Evolutionary conservation across 2,329 filamentous ascomycete species (phyloP), one percentile per base, ranked within the genome.

Genomic region (Zymoseptoria passerinii): DNA sequence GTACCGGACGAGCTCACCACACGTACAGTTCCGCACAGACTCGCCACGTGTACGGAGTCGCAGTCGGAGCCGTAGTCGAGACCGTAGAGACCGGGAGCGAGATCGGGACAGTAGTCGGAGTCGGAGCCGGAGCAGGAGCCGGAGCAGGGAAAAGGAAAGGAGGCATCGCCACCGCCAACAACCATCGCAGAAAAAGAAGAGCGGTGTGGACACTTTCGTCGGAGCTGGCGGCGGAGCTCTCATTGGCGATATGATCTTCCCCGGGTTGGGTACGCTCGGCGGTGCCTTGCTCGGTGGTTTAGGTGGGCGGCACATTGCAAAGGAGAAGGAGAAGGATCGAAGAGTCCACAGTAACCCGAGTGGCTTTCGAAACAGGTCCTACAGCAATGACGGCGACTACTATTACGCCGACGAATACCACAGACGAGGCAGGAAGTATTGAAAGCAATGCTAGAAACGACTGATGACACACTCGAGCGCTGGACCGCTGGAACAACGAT

Each of bases 171-270:
- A 62, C 44, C 59, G 61, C 50, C 59, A 63, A 48, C 60, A 54
- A 27, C 10, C 55, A 57, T 50, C 53, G 53, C 35, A 52, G 28
- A 67, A 67, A 57, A 68, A 67, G 55, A 60, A 59, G 3, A 64
- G 57, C 9, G 62, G 66, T 8, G 64, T 67, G 6, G 63, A 75
- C 35, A 76, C 75, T 0, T 78, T 78, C 54, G 64, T 78, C 0
- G 76, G 76, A 52, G 76, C 76, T 0, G 75, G 76, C 8, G 76
- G 71, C 2, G 76, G 76, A 10, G 75, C 74, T 4, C 58, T 78
- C 1, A 68, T 78, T 1, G 76, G 76, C 1, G 76, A 78, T 60
- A 68, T 67, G 13, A 74, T 78, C 8, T 76, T 78, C 50, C 76
- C 76, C 2, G 76, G 76, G 0, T 58, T 77, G 2, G 75, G 76